Conservation (phyloP, 148 eudicot species). For the Drosera capensis region DNA sequence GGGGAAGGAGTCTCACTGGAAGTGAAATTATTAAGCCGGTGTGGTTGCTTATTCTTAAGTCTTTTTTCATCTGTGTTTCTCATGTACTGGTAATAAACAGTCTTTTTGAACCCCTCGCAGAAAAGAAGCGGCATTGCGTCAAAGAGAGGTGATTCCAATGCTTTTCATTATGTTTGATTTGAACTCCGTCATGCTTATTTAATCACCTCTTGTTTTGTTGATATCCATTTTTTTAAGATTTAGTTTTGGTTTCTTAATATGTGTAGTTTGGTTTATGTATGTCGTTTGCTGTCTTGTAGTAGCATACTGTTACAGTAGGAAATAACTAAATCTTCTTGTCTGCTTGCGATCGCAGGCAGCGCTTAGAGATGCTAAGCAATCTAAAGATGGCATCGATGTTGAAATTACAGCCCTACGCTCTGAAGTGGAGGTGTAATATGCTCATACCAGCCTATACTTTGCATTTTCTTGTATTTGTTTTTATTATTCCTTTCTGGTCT, state of each 20-base stretch:
- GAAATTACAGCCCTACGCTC: constrained; percentile 44
- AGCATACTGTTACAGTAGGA: not conserved
- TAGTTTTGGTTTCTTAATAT: no score
- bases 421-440: constrained; percentile 42
- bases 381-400: constrained; percentile 37
- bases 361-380: constrained; percentile 62
- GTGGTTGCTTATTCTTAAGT: constrained; percentile 7
- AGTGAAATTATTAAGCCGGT: constrained; percentile 83
- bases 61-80: constrained; percentile 1
- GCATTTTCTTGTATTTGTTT: not conserved
- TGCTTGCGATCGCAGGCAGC: constrained; percentile 42
- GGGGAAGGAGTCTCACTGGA: constrained; percentile 88
- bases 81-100: not conserved
- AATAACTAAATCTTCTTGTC: constrained; percentile 2
- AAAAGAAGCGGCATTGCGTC: constrained; percentile 87
- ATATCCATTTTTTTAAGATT: no score
- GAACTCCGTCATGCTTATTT: not conserved
- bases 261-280: no score
- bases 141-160: constrained; percentile 51
- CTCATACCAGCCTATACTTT: not conserved
- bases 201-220: not conserved
- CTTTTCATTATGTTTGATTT: not conserved
- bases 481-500: constrained; percentile 4
- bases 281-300: no score
- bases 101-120: constrained; percentile 27